Evolutionary conservation across 805 yeast species (phyloP).

Genomic region (Lipomyces yamadae): DNA sequence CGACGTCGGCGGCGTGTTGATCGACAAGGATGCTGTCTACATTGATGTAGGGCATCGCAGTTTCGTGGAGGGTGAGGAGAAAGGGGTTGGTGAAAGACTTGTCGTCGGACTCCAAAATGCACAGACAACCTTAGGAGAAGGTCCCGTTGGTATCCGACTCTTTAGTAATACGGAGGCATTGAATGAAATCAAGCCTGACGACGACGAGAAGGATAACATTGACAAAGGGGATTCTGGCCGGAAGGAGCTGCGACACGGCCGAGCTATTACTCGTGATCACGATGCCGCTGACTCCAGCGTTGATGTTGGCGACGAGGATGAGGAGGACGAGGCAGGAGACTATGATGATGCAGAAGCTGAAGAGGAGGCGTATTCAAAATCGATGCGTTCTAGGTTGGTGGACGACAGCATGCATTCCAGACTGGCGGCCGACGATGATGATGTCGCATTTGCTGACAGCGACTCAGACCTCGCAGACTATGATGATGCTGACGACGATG

Average conservation of each 20-base stretch:
- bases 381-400: neutral
- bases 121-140: conserved; percentile 61
- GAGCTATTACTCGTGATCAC: conserved; percentile 17
- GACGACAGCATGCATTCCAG: neutral
- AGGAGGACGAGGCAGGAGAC: conserved; percentile 34
- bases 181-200: conserved; percentile 47
- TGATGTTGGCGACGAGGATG: conserved; percentile 48
- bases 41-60: conserved; percentile 70
- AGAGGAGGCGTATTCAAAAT: conserved; percentile 17
- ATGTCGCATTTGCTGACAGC: conserved; percentile 52
- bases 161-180: conserved; percentile 62
- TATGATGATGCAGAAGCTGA: conserved; percentile 30
- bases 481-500: conserved; percentile 48
- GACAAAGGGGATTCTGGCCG: conserved; percentile 50
- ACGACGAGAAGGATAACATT: conserved; percentile 49
- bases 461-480: conserved; percentile 52
- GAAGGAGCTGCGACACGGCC: conserved; percentile 38
- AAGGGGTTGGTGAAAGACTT: conserved; percentile 83
- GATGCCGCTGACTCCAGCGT: conserved; percentile 38
- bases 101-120: conserved; percentile 82
- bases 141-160: conserved; percentile 71
- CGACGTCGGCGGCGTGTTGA: conserved; percentile 97
- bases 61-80: conserved; percentile 60
- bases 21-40: conserved; percentile 97
- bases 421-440: conserved; percentile 30